phyloP scores from a whole-genome alignment of 495 filamentous ascomycete species.

The Geoglossum glabrum region DNA sequence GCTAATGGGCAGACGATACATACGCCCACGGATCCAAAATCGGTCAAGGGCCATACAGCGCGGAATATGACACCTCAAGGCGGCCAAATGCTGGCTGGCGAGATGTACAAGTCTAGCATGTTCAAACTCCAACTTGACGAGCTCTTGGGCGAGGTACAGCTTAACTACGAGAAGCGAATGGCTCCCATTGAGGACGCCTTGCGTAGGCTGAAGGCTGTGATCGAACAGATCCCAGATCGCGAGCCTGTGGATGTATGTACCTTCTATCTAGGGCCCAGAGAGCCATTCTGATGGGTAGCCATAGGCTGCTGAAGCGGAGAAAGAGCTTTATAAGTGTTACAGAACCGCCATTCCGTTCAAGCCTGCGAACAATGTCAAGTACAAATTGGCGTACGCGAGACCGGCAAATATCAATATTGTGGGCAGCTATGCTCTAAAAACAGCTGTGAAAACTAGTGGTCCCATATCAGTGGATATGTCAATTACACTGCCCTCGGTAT shows the following conservation, averaged over 20 bases:
- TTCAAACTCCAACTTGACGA: slow-evolving; percentile 85
- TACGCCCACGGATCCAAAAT: background rate
- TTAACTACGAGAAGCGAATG: slow-evolving; percentile 47
- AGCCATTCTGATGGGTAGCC: slow-evolving; percentile 5
- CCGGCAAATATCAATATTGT: slow-evolving; percentile 69
- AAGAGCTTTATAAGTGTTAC: slow-evolving; percentile 40
- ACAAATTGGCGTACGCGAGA: slow-evolving; percentile 56
- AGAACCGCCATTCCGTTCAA: slow-evolving; percentile 59
- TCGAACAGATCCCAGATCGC: slow-evolving; percentile 44
- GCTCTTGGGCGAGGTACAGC: slow-evolving; percentile 44
- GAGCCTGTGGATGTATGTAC: slow-evolving; percentile 27
- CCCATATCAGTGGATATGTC: slow-evolving; percentile 54
- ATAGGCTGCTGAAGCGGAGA: slow-evolving; percentile 45
- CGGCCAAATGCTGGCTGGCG: background rate
- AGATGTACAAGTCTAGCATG: slow-evolving; percentile 43
- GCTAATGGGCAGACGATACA: background rate
- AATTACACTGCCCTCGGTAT: slow-evolving; percentile 54
- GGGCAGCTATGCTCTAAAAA: slow-evolving; percentile 69
- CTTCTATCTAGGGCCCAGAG: background rate
- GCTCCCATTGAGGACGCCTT: slow-evolving; percentile 45
- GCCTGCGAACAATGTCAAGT: slow-evolving; percentile 51
- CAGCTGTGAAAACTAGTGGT: slow-evolving; percentile 38
- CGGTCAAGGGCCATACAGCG: background rate
- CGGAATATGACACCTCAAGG: background rate
- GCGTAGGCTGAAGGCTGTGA: slow-evolving; percentile 48